Conservation (phyloP, 192 early-diverging fungal species). For the Rhizoclosmatium sp. region DNA sequence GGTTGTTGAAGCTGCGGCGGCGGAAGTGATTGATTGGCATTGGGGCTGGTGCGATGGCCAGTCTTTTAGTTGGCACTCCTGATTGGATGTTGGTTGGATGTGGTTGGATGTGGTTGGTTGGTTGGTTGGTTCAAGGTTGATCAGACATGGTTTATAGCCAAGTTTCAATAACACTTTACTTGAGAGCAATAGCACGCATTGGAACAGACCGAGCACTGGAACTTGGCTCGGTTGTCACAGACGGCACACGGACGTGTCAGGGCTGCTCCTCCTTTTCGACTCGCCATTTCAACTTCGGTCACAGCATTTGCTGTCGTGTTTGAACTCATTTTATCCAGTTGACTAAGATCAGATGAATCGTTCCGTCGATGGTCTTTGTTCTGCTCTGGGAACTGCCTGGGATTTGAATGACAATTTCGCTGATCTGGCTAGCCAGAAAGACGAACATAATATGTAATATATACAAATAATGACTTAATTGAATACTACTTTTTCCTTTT, state of each 20-base stretch:
- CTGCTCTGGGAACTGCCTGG: too few species aligned
- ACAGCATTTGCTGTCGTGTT: background rate
- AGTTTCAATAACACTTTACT: background rate
- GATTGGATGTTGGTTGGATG: conserved; percentile 32
- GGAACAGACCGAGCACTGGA: conserved; percentile 14
- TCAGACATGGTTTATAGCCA: background rate
- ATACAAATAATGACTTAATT: too few species aligned
- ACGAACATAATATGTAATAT: too few species aligned
- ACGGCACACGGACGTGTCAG: background rate
- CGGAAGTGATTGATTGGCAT: background rate
- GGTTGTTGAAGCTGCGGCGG: background rate
- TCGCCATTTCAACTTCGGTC: background rate
- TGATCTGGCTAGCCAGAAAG: too few species aligned
- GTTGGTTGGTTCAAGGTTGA: background rate
- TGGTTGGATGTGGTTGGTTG: background rate
- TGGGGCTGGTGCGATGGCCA: conserved; percentile 38
- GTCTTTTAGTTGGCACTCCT: conserved; percentile 47
- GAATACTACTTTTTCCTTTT: too few species aligned
- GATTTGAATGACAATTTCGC: too few species aligned
- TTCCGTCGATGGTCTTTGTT: too few species aligned
- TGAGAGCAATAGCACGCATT: background rate
- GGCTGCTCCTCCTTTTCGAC: conserved; percentile 1
- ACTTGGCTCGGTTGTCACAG: background rate
- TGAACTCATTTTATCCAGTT: background rate
- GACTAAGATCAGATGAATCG: too few species aligned